These are phyloP conservation scores for Liquidambar formosana DNA, from an alignment of 164 flowering plant genomes.

Conservation along the genomic window DNA sequence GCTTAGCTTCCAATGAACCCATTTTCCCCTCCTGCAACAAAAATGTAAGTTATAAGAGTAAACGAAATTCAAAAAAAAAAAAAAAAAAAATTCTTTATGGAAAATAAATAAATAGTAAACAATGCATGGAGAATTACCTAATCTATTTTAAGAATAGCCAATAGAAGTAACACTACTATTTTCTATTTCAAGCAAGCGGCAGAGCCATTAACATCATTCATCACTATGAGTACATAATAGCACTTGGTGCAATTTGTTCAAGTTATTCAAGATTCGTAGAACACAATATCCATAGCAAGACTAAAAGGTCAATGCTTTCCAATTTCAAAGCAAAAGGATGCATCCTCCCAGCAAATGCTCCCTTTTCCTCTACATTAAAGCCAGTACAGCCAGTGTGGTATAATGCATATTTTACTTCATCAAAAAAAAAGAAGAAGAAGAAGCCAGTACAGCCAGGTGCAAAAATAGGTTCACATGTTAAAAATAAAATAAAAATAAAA, in stretches of 20 bases:
- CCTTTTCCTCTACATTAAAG: background rate
- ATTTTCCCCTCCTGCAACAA: slow-evolving; percentile 69
- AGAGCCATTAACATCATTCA: background rate
- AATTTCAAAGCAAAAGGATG: background rate
- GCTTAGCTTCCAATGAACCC: slow-evolving; percentile 57
- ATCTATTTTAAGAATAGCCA: background rate
- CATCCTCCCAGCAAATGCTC: background rate
- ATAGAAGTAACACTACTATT: background rate
- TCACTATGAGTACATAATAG: background rate
- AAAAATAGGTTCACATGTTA: background rate
- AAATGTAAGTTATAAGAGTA: slow-evolving; percentile 7
- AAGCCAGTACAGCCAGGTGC: background rate
- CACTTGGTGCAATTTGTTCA: background rate
- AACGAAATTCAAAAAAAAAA: background rate
- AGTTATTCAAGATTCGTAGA: background rate
- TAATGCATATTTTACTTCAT: too few species aligned
- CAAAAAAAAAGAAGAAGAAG: too few species aligned
- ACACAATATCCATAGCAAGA: background rate
- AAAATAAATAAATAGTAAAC: background rate
- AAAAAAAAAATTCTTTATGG: too few species aligned
- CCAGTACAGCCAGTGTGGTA: background rate
- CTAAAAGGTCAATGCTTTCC: background rate
- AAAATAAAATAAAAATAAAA: too few species aligned
- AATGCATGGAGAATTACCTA: background rate
- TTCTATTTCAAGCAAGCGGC: background rate